Percentiles rank a stretch among this genome's conserved stretches.
Evolutionary conservation across 1,284 basidiomycete genomes (phyloP).

Genomic region (Austroboletus novae-zelandiae): DNA sequence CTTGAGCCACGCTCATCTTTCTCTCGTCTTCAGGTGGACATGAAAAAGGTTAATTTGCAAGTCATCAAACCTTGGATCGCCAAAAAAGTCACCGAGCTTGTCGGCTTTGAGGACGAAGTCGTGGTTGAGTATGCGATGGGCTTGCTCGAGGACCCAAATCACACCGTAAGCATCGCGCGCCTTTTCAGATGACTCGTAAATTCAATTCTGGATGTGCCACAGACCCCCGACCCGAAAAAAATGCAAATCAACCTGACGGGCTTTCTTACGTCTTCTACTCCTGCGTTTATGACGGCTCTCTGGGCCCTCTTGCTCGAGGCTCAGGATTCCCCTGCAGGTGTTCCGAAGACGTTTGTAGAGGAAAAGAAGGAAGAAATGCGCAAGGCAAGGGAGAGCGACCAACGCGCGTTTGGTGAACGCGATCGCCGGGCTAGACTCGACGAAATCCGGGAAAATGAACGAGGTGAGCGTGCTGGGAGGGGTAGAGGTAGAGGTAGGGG

Average conservation of each 20-base stretch:
- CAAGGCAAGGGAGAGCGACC: constrained; percentile 68
- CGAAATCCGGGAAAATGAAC: constrained; percentile 60
- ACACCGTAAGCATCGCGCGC: constrained; percentile 58
- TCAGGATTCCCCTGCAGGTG: constrained; percentile 84
- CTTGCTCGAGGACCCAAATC: constrained; percentile 80
- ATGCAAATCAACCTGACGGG: constrained; percentile 95
- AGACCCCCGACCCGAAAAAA: constrained; percentile 90
- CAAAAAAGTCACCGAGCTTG: constrained; percentile 84
- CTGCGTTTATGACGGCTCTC: constrained; percentile 82
- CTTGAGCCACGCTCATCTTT: background rate
- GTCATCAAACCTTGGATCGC: constrained; percentile 94
- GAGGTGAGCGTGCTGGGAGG: constrained; percentile 48
- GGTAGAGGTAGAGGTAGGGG: constrained; percentile 47
- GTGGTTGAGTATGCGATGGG: constrained; percentile 96
- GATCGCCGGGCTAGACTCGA: constrained; percentile 67
- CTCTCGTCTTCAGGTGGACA: constrained; percentile 62
- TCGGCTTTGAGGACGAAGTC: constrained; percentile 96
- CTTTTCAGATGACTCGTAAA: background rate
- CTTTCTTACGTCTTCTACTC: constrained; percentile 81
- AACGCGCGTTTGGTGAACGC: constrained; percentile 65
- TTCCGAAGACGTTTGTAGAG: constrained; percentile 92
- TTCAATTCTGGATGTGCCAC: background rate
- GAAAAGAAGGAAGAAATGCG: constrained; percentile 95
- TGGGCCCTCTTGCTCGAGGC: constrained; percentile 92
- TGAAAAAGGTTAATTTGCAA: constrained; percentile 88